Percentiles rank a stretch among this genome's conserved stretches.
These are phyloP conservation scores for Chaetomium sp. DNA, from an alignment of 2,329 filamentous ascomycete genomes.

Conservation along the genomic window DNA sequence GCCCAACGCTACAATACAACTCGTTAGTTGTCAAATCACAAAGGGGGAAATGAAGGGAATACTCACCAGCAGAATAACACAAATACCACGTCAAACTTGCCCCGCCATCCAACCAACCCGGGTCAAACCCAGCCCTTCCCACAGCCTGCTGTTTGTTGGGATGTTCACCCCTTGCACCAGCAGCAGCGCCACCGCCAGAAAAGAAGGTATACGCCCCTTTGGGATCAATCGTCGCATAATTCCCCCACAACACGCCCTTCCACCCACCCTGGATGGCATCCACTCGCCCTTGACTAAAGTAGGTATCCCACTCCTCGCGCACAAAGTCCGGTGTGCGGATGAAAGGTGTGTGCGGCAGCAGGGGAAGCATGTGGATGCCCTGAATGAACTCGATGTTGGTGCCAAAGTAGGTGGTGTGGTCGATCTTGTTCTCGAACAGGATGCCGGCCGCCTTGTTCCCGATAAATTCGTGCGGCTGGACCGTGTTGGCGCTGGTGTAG, in stretches of 20 bases:
- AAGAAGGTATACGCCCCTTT: slow-evolving; percentile 69
- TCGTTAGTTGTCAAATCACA: slow-evolving; percentile 2
- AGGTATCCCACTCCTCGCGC: slow-evolving; percentile 71
- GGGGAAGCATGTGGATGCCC: slow-evolving; percentile 78
- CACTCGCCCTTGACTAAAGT: slow-evolving; percentile 63
- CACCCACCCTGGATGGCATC: slow-evolving; percentile 67
- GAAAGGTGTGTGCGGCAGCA: slow-evolving; percentile 61
- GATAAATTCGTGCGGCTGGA: slow-evolving; percentile 69
- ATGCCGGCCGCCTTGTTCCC: slow-evolving; percentile 68
- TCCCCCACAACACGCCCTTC: slow-evolving; percentile 79
- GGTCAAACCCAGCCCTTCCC: slow-evolving; percentile 53
- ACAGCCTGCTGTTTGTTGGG: too few relatives aligned
- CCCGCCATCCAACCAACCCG: slow-evolving; percentile 70
- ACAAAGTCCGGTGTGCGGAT: slow-evolving; percentile 66
- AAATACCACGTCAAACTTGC: slow-evolving; percentile 81
- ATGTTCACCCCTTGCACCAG: too few relatives aligned
- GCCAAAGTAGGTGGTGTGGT: slow-evolving; percentile 89
- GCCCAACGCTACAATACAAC: slow-evolving; percentile 14
- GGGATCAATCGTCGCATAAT: slow-evolving; percentile 72
- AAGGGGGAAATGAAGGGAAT: neutral
- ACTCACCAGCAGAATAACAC: slow-evolving; percentile 67
- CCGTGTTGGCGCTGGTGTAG: slow-evolving; percentile 60
- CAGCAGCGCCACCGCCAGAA: slow-evolving; percentile 24
- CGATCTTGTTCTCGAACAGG: slow-evolving; percentile 90
- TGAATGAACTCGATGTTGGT: slow-evolving; percentile 62